Percentiles rank a stretch among this genome's conserved stretches.
phyloP scores from a whole-genome alignment of 1,284 basidiomycete genomes.

The Rhodotorula sp. region DNA sequence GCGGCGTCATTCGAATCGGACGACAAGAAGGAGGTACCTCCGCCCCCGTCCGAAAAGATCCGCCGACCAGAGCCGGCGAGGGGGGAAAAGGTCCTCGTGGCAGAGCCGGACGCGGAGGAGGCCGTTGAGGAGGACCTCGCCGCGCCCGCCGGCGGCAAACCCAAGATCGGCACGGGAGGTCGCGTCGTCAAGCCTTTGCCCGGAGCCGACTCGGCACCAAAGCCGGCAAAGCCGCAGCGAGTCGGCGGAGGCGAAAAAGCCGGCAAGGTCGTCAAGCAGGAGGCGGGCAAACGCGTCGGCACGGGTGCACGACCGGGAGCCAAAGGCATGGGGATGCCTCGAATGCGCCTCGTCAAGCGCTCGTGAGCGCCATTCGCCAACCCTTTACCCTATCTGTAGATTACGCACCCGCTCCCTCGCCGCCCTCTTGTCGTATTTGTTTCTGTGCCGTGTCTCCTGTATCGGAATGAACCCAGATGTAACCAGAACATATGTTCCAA shows the following conservation, averaged over 20 bases:
- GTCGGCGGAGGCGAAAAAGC: constrained; percentile 18
- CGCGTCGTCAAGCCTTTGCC: constrained; percentile 12
- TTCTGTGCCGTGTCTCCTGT: neutral
- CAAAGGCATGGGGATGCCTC: constrained; percentile 19
- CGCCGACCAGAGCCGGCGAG: neutral
- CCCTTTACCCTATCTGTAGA: neutral
- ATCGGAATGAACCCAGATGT: too few species aligned
- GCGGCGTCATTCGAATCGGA: neutral
- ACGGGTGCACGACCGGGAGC: constrained; percentile 30
- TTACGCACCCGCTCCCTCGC: neutral
- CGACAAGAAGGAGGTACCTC: neutral
- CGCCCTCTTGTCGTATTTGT: neutral
- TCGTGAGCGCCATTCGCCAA: neutral
- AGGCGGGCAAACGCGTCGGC: constrained; percentile 27
- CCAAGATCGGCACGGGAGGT: constrained; percentile 27
- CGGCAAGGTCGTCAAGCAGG: constrained; percentile 17
- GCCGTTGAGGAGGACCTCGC: neutral
- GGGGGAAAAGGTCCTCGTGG: neutral
- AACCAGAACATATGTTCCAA: neutral
- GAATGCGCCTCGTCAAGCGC: neutral
- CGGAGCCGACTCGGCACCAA: neutral
- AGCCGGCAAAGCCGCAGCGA: neutral
- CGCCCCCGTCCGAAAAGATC: neutral
- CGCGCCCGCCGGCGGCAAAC: constrained; percentile 1
- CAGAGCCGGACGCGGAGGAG: neutral